Percentiles rank a stretch among this genome's conserved stretches.
Conservation (phyloP, 176 grass and related monocot genomes). For the Oryza punctata region DNA sequence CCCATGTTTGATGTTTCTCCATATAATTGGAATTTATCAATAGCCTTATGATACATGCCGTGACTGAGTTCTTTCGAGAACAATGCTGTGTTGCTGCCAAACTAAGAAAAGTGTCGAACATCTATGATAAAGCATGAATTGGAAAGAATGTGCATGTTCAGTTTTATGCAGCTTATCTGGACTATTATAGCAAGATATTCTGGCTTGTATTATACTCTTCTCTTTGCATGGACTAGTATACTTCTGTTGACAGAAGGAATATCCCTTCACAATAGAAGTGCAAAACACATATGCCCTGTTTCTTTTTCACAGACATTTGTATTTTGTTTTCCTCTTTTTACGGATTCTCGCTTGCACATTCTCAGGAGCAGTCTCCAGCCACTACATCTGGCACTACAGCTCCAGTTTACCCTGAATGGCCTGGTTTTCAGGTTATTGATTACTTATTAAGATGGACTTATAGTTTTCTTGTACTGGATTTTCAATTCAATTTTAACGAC, state of each 20-base stretch:
- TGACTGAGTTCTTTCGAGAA: neutral
- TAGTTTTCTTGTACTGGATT: neutral
- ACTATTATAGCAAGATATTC: constrained; percentile 23
- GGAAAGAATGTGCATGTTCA: neutral
- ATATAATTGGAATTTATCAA: too few species aligned
- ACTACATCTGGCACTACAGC: constrained; percentile 50
- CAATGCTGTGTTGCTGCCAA: neutral
- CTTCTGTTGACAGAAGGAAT: constrained; percentile 11
- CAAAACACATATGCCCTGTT: constrained; percentile 9
- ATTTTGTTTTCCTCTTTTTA: constrained; percentile 18
- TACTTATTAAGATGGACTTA: constrained; percentile 6
- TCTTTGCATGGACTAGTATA: constrained; percentile 9
- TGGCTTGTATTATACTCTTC: neutral
- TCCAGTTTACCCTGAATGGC: constrained; percentile 84
- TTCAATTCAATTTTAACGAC: constrained; percentile 1
- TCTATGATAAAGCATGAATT: constrained; percentile 6
- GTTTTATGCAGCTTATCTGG: constrained; percentile 3
- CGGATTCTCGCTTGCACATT: constrained; percentile 16
- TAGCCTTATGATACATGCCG: neutral
- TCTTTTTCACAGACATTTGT: neutral
- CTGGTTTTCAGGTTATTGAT: constrained; percentile 72
- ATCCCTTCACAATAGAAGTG: neutral
- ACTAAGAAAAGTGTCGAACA: constrained; percentile 2
- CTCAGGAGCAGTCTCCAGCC: constrained; percentile 77
- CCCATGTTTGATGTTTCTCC: too few species aligned